Base-by-base conservation (phyloP, 495 filamentous ascomycete species). In the Aspergillus diversus region DNA sequence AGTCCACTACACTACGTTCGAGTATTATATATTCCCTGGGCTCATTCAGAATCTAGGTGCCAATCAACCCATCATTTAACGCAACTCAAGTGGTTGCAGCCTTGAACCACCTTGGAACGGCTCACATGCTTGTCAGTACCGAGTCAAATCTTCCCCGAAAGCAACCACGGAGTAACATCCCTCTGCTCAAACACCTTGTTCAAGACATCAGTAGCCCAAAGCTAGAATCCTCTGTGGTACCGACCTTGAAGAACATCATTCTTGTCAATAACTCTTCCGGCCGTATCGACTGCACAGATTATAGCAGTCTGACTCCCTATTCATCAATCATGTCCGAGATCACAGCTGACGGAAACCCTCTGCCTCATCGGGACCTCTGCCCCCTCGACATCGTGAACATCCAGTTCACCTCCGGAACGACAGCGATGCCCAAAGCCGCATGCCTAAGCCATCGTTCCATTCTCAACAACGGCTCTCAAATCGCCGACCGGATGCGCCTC, bases 361-460 rank as follows among this genome's bases (percentile, higher is more conserved):
- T 81, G 32, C 72, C 73, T 27, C 73, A 73, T 46, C 81, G 72
- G 47, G 72, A 78, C 2, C 81, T 97, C 16, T 76, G 80, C 12
- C 79, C 85, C 0, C 69, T 86, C 60, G 95, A 99, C 15, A 86
- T 90, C 4, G 87, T 96, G 49, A 97, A 97, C 71, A 97, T 99
- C 65, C 95, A 99, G 71, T 99, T 97, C 75, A 99, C 95, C 7
- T 94, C 90, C 7, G 95, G 94, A 33, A 99, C 94, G 7, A 99
- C 94, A 0, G 88, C 88, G 0, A 79, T 84, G 70, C 95, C 95
- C 3, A 99, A 99, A 79, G 95, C 95, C 0, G 92, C 94, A 1
- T 96, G 92, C 76, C 83, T 99, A 5, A 88, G 84, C 6, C 95
- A 99, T 74, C 83, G 80, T 7, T 87, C 83, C 11, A 97, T 99